Conservation (phyloP, 208 protist genomes). For the Acanthamoeba lenticulata region DNA sequence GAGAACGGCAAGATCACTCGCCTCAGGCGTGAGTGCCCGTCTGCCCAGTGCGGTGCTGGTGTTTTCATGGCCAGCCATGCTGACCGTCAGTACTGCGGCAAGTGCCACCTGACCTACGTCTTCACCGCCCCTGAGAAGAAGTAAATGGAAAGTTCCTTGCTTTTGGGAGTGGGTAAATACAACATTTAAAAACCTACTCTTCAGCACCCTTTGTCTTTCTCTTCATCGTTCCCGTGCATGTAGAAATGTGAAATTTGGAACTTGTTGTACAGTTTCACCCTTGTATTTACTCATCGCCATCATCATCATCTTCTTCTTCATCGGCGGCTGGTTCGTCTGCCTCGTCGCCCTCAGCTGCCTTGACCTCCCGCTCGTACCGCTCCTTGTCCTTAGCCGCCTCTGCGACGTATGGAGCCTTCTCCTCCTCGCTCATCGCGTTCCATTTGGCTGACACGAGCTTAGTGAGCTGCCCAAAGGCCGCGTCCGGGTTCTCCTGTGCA, state of each 20-base stretch:
- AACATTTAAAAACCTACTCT: no score
- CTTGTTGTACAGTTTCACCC: not conserved
- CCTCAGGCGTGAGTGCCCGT: constrained; percentile 95
- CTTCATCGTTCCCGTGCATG: no score
- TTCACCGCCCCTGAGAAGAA: constrained; percentile 29
- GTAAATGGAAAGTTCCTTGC: not conserved
- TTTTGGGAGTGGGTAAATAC: constrained; percentile 1
- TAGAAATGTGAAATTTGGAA: no score
- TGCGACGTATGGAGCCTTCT: not conserved
- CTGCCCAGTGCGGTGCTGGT: constrained; percentile 96
- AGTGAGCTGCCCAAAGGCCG: not conserved
- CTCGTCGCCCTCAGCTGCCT: no score
- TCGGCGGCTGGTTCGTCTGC: no score
- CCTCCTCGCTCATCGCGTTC: not conserved
- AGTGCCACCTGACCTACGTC: constrained; percentile 90
- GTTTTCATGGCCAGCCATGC: constrained; percentile 99
- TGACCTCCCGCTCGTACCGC: constrained; percentile 19
- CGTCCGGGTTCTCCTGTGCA: not conserved
- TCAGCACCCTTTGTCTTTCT: no score
- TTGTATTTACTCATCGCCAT: not conserved
- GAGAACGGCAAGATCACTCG: constrained; percentile 96
- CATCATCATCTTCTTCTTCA: no score
- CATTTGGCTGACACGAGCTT: not conserved
- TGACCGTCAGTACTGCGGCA: constrained; percentile 99
- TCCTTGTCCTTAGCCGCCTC: constrained; percentile 1